phyloP scores from a whole-genome alignment of 306 rosid genomes.

The Quillaja saponaria region DNA sequence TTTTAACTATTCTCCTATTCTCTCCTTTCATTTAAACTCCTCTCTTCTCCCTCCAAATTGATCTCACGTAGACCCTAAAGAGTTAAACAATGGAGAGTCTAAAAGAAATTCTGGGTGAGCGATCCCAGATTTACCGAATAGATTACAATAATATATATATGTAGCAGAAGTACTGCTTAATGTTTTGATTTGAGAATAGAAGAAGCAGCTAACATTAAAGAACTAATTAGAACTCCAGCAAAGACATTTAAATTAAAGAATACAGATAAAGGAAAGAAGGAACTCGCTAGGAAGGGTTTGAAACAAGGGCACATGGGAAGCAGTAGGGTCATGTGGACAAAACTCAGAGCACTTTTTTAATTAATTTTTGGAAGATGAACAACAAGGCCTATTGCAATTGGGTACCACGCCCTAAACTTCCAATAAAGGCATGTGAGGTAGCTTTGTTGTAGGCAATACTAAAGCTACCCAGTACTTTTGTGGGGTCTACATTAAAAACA shows the following conservation, averaged over 20 bases:
- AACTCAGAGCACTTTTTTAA: conserved; percentile 58
- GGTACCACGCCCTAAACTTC: conserved; percentile 40
- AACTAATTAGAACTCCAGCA: not conserved
- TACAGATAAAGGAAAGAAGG: not conserved
- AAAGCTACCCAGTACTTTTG: conserved; percentile 34
- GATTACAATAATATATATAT: too few species aligned
- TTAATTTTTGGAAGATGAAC: conserved; percentile 24
- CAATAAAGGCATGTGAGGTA: conserved; percentile 46
- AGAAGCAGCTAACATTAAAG: conserved; percentile 27
- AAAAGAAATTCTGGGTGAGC: conserved; percentile 23
- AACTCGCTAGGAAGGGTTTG: conserved; percentile 22
- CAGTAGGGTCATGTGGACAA: conserved; percentile 80
- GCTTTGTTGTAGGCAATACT: conserved; percentile 39
- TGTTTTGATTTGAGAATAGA: conserved; percentile 30
- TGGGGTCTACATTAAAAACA: conserved; percentile 36
- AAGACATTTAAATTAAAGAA: conserved; percentile 1
- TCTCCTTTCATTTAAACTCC: too few species aligned
- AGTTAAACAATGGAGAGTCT: too few species aligned
- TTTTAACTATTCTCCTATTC: too few species aligned
- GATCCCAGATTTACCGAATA: conserved; percentile 36
- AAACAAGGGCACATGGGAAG: conserved; percentile 78
- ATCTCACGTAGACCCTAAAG: too few species aligned
- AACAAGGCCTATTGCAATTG: conserved; percentile 51
- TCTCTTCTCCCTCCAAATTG: too few species aligned
- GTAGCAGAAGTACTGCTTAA: conserved; percentile 16